Conservation (phyloP, 768 basidiomycete genomes). For the Suillus cothurnatus region DNA sequence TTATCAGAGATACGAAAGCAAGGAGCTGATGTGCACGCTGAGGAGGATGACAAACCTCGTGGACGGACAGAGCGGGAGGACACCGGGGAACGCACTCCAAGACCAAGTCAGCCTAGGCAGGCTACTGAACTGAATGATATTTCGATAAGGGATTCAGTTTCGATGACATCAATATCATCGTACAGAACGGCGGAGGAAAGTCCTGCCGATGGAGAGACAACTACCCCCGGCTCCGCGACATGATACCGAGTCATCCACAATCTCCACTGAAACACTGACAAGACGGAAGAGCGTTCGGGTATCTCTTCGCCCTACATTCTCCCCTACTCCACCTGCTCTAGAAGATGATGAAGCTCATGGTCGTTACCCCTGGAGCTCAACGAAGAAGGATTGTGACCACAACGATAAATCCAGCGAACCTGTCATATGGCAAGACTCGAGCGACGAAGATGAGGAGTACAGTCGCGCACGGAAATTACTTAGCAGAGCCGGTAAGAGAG, state of each 20-base stretch:
- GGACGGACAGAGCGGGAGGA: slow-evolving; percentile 11
- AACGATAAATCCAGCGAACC: slow-evolving; percentile 15
- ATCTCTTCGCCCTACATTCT: slow-evolving; percentile 76
- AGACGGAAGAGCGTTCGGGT: slow-evolving; percentile 77
- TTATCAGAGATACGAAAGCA: slow-evolving; percentile 2
- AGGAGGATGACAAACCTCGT: neutral
- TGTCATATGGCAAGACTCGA: slow-evolving; percentile 75
- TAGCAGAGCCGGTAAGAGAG: slow-evolving; percentile 44
- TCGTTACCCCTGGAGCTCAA: slow-evolving; percentile 15
- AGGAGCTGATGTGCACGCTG: neutral
- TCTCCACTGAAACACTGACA: slow-evolving; percentile 20
- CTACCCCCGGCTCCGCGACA: slow-evolving; percentile 11
- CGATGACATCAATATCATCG: slow-evolving; percentile 54
- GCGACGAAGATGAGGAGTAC: slow-evolving; percentile 76
- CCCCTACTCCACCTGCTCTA: slow-evolving; percentile 66
- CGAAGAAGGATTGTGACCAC: slow-evolving; percentile 5
- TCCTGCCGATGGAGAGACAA: slow-evolving; percentile 35
- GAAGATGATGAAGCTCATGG: slow-evolving; percentile 36
- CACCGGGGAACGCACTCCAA: neutral
- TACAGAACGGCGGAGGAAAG: slow-evolving; percentile 68
- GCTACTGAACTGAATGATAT: slow-evolving; percentile 15
- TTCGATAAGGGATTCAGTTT: slow-evolving; percentile 36
- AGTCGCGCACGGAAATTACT: slow-evolving; percentile 56
- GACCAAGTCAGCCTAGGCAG: neutral
- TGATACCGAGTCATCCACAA: slow-evolving; percentile 15